Conservation (phyloP, 768 basidiomycete species). For the Sistotremastrum suecicum region DNA sequence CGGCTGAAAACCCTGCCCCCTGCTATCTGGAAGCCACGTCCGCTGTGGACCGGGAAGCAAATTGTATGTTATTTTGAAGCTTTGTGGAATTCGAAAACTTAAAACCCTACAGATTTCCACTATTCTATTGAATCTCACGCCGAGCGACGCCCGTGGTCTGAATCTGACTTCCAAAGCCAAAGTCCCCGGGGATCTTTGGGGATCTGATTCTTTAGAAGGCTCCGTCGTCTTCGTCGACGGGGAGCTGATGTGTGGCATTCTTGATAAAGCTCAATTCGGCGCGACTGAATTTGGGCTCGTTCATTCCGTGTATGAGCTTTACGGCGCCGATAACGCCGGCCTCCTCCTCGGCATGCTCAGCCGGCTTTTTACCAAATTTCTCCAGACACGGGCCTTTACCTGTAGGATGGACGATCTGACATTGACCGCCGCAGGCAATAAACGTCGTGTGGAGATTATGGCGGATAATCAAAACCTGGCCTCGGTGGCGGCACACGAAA, state of each 20-base stretch:
- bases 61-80: slow-evolving; percentile 39
- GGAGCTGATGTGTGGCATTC: slow-evolving; percentile 81
- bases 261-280: slow-evolving; percentile 97
- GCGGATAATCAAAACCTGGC: slow-evolving; percentile 57
- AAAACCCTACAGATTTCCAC: slow-evolving; percentile 71
- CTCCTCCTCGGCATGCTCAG: slow-evolving; percentile 86
- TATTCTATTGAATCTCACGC: slow-evolving; percentile 83
- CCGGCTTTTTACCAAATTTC: slow-evolving; percentile 90
- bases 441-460: slow-evolving; percentile 51
- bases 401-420: slow-evolving; percentile 98
- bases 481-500: slow-evolving; percentile 78
- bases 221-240: slow-evolving; percentile 85
- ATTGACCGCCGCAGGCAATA: slow-evolving; percentile 72
- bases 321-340: slow-evolving; percentile 81
- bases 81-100: neutral
- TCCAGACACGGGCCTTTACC: slow-evolving; percentile 94
- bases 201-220: slow-evolving; percentile 66
- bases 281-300: slow-evolving; percentile 93
- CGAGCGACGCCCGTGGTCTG: slow-evolving; percentile 60
- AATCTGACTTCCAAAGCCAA: slow-evolving; percentile 81
- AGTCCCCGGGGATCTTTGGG: slow-evolving; percentile 80
- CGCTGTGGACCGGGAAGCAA: slow-evolving; percentile 97
- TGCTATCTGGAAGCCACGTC: slow-evolving; percentile 78
- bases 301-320: slow-evolving; percentile 93
- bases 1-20: slow-evolving; percentile 77